These are phyloP conservation scores for Clonostachys chloroleuca DNA, from an alignment of 2,329 filamentous ascomycete genomes.

Conservation along the genomic window DNA sequence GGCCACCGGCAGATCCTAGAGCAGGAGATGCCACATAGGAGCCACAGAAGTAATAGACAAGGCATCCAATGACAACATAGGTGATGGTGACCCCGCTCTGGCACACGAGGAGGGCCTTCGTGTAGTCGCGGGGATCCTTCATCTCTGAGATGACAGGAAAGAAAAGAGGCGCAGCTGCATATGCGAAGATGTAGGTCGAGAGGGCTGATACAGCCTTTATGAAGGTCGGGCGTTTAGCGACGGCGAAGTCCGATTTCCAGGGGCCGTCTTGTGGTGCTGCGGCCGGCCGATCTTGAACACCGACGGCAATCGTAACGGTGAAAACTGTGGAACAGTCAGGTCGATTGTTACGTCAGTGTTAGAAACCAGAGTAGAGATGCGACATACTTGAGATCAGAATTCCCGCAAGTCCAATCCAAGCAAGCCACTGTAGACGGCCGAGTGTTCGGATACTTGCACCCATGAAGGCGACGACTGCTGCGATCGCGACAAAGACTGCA, in stretches of 20 bases:
- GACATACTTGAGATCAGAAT: no score
- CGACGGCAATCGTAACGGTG: slow-evolving; percentile 19
- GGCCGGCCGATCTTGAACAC: slow-evolving; percentile 17
- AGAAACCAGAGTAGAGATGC: no score
- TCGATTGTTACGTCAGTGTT: no score
- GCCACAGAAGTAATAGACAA: slow-evolving; percentile 41
- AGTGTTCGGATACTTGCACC: slow-evolving; percentile 24
- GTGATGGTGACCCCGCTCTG: slow-evolving; percentile 18
- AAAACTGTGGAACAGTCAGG: slow-evolving; percentile 8
- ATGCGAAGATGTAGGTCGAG: slow-evolving; percentile 23
- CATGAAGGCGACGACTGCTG: slow-evolving; percentile 17
- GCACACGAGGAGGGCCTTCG: slow-evolving; percentile 14
- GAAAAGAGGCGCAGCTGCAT: slow-evolving; percentile 25
- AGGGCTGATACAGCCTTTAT: slow-evolving; percentile 18
- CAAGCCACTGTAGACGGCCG: slow-evolving; percentile 21
- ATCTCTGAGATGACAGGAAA: slow-evolving; percentile 25
- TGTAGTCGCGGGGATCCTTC: slow-evolving; percentile 19
- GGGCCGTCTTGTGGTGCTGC: slow-evolving; percentile 9
- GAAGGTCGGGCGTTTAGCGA: slow-evolving; percentile 20
- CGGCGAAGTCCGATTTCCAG: slow-evolving; percentile 18
- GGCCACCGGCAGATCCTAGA: slow-evolving; percentile 34
- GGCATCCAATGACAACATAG: slow-evolving; percentile 22
- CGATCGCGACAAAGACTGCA: slow-evolving; percentile 30
- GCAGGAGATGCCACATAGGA: slow-evolving; percentile 39
- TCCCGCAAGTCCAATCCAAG: slow-evolving; percentile 18